phyloP scores from a whole-genome alignment of 2,329 filamentous ascomycete genomes.

The Neonectria coccinea region DNA sequence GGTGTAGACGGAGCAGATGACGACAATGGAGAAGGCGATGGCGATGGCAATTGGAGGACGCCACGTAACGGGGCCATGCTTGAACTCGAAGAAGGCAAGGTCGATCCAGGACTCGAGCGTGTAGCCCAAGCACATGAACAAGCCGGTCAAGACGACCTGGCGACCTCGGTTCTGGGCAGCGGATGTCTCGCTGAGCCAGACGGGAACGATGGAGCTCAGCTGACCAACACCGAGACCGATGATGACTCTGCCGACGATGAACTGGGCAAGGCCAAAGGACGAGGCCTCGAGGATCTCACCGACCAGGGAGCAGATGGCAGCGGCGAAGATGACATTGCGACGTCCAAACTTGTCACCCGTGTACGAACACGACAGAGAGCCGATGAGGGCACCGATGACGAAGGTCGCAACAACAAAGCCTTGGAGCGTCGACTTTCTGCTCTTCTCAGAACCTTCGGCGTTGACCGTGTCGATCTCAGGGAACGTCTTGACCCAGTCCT shows the following conservation, averaged over 20 bases:
- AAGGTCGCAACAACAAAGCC: conserved; percentile 59
- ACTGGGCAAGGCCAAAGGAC: conserved; percentile 54
- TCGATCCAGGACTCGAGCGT: conserved; percentile 58
- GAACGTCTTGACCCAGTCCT: conserved; percentile 67
- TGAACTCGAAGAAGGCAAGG: conserved; percentile 54
- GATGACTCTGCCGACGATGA: conserved; percentile 60
- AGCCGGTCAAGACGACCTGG: conserved; percentile 59
- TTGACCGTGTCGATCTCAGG: conserved; percentile 61
- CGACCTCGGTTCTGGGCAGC: conserved; percentile 64
- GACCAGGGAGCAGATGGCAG: conserved; percentile 61
- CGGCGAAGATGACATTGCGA: conserved; percentile 65
- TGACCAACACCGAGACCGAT: conserved; percentile 66
- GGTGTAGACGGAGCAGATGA: conserved; percentile 49
- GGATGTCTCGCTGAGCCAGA: conserved; percentile 63
- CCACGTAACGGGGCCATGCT: conserved; percentile 45
- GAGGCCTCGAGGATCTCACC: conserved; percentile 67
- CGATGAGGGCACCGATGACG: conserved; percentile 67
- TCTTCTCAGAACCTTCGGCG: conserved; percentile 52
- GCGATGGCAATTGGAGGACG: conserved; percentile 52
- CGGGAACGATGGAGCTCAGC: conserved; percentile 63
- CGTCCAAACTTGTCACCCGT: conserved; percentile 70
- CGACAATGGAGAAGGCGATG: conserved; percentile 45
- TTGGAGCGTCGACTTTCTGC: conserved; percentile 59
- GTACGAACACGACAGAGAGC: conserved; percentile 55
- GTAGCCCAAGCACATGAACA: conserved; percentile 58